These are phyloP conservation scores for Thozetella sp. DNA, from an alignment of 495 filamentous ascomycete genomes.

Conservation along the genomic window DNA sequence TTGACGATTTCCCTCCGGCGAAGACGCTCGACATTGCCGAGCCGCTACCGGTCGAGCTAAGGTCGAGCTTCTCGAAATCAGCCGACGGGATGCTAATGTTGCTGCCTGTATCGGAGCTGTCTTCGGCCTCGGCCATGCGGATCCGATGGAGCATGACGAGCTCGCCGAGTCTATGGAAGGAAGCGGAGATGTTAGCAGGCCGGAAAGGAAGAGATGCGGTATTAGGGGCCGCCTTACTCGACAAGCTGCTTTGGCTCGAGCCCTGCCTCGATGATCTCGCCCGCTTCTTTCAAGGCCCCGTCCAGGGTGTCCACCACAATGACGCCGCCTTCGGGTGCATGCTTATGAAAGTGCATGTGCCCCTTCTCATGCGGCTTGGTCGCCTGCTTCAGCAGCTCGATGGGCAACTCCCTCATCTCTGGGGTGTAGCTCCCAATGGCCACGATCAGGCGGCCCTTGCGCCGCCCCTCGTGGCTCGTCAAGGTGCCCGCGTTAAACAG, in stretches of 20 bases:
- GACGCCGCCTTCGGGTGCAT: conserved; percentile 71
- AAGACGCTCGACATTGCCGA: conserved; percentile 28
- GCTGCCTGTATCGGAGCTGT: conserved; percentile 14
- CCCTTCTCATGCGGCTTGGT: conserved; percentile 50
- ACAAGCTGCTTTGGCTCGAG: conserved; percentile 73
- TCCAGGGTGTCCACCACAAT: conserved; percentile 83
- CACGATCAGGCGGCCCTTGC: conserved; percentile 75
- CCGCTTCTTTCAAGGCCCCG: conserved; percentile 80
- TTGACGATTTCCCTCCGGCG: conserved; percentile 21
- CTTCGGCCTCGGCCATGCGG: conserved; percentile 19
- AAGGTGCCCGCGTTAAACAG: conserved; percentile 56
- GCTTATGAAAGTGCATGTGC: conserved; percentile 67
- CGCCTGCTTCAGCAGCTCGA: conserved; percentile 71
- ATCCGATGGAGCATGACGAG: conserved; percentile 63
- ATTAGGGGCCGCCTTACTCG: conserved; percentile 51
- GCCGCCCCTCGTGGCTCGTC: conserved; percentile 67
- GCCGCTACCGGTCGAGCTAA: conserved; percentile 14
- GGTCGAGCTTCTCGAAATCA: conserved; percentile 24
- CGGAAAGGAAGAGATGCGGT: neutral
- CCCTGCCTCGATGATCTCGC: conserved; percentile 83
- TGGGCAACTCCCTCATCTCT: conserved; percentile 84
- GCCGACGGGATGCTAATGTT: conserved; percentile 16
- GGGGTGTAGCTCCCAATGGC: conserved; percentile 84
- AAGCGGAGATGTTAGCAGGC: conserved; percentile 21
- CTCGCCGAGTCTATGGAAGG: conserved; percentile 61